Evolutionary conservation across 345 rosid species (phyloP).

Genomic region (Hypericum androsaemum): DNA sequence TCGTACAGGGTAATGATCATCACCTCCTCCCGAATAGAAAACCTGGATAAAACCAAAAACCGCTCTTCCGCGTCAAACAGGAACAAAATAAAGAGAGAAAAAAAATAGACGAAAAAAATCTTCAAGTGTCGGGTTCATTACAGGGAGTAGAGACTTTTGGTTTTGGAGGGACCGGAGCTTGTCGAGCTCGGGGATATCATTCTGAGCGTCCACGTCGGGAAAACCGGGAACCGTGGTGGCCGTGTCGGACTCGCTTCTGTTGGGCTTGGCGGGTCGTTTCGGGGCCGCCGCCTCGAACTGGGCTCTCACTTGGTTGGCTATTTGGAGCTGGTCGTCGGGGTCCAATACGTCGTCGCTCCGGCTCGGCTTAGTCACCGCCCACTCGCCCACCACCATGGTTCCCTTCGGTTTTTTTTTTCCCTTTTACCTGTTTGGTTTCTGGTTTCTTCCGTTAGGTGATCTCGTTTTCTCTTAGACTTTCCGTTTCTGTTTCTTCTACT

Average conservation of each 20-base stretch:
- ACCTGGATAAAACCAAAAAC: constrained; percentile 17
- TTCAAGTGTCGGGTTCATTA: constrained; percentile 5
- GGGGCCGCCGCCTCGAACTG: constrained; percentile 56
- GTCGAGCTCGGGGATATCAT: constrained; percentile 41
- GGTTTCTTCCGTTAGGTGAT: no score
- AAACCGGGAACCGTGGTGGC: constrained; percentile 2
- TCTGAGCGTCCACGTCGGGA: constrained; percentile 13
- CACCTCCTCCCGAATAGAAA: constrained; percentile 15
- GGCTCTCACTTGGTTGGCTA: constrained; percentile 41
- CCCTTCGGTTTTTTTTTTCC: no score
- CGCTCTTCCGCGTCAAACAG: neutral
- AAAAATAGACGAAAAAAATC: constrained; percentile 6
- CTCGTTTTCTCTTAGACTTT: no score
- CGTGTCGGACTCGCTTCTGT: constrained; percentile 51
- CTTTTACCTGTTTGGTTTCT: no score
- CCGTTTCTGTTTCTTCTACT: no score
- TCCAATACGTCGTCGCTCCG: constrained; percentile 69
- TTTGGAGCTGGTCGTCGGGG: constrained; percentile 36
- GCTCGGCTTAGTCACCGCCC: constrained; percentile 47
- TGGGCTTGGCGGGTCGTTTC: constrained; percentile 63
- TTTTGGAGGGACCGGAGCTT: constrained; percentile 40
- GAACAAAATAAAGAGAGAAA: neutral
- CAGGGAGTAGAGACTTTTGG: constrained; percentile 36
- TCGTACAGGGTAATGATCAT: constrained; percentile 1
- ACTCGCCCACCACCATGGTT: no score